Base-by-base conservation (phyloP, 1,284 basidiomycete species). In the Sanghuangporus weigelae region DNA sequence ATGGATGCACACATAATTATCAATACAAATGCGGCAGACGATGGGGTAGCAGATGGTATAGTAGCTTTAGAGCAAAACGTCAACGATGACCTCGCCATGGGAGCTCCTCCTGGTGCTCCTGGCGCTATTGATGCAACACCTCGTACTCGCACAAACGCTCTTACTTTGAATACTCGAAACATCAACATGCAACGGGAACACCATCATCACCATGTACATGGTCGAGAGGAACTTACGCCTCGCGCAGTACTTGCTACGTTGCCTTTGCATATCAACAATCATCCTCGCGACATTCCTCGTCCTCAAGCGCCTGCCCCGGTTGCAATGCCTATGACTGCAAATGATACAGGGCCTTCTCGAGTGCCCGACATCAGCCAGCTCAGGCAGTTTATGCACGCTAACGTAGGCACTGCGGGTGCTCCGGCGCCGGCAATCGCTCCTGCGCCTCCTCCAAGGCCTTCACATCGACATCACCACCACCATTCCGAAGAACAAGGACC, bases 21-120 rank as follows among this genome's bases (percentile, higher is more conserved):
- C 73, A 85, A 84, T 31, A 63, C 66, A 78, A 81, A 65, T 36
- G 60, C 44, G 21, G 56, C 53, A 16, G 64, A 65, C 31, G 81
- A 79, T 26, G 80, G 81, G 1, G 86, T 89, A 8, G 86, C 86
- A 62, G 87, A 89, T 65, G 89, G 85, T 0, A 85, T 92, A 53
- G 88, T 88, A 10, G 84, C 81, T 7, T 74, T 90, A 42, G 87
- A 87, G 58, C 80, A 81, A 50, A 84, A 66, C 19, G 65, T 66
- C 5, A 74, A 92, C 69, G 90, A 92, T 66, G 90, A 92, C 72
- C 87, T 92, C 67, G 90, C 90, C 10, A 92, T 92, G 89, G 90
- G 90, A 60, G 90, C 90, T 0, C 90, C 90, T 8, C 90, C 90
- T 8, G 90, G 90, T 42, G 90, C 90, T 1, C 90, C 90, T 2